A percentile compares a stretch with the other conserved stretches of the same genome.
phyloP scores from a whole-genome alignment of 257 asterid genomes.

The Cinchona pubescens region DNA sequence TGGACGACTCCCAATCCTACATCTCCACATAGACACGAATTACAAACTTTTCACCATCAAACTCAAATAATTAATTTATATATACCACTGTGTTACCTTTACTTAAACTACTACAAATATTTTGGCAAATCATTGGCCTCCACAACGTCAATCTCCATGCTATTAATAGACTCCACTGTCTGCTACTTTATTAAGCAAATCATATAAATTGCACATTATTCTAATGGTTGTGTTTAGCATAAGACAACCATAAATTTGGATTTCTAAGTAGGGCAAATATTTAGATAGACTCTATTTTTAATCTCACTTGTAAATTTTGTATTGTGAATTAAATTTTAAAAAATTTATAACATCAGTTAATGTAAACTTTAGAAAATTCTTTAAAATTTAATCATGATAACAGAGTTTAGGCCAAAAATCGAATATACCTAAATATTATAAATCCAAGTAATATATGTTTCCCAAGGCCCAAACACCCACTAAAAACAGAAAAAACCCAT shows the following conservation, averaged over 20 bases:
- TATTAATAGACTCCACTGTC: background rate
- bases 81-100: background rate
- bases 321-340: no score
- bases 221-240: background rate
- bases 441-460: constrained; percentile 32
- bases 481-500: background rate
- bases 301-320: no score
- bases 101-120: background rate
- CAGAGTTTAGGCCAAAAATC: no score
- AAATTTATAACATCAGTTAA: no score
- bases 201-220: background rate
- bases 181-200: background rate
- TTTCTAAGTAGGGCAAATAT: no score
- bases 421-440: no score
- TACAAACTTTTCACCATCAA: background rate
- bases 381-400: no score
- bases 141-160: background rate
- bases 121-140: background rate
- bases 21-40: background rate
- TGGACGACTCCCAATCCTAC: constrained; percentile 1
- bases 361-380: no score
- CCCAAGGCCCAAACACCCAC: constrained; percentile 35
- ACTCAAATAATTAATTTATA: background rate
- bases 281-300: no score
- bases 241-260: constrained; percentile 17